These are phyloP conservation scores for Ogataea populi-albae DNA, from an alignment of 805 yeast genomes.

Conservation along the genomic window DNA sequence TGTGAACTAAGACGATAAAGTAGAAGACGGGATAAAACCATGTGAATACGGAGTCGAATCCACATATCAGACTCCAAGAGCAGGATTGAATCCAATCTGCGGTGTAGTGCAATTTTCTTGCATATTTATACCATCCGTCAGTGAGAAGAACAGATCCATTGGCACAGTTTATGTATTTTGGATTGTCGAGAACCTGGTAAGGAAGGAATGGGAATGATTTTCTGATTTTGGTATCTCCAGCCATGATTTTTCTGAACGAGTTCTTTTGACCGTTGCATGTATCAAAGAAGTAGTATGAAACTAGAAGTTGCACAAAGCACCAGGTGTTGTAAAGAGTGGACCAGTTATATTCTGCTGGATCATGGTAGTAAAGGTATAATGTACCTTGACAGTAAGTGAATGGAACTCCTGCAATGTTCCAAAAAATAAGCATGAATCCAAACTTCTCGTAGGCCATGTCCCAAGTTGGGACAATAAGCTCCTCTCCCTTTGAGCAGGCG, in stretches of 20 bases:
- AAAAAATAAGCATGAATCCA: conserved; percentile 97
- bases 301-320: conserved; percentile 54
- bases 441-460: conserved; percentile 99
- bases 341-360: conserved; percentile 81
- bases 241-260: conserved; percentile 76
- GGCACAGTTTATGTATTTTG: conserved; percentile 78
- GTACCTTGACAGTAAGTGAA: conserved; percentile 96
- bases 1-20: conserved; percentile 80
- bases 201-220: conserved; percentile 94
- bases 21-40: conserved; percentile 96
- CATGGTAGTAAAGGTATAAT: conserved; percentile 74
- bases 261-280: conserved; percentile 95
- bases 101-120: conserved; percentile 92
- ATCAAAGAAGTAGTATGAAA: conserved; percentile 90
- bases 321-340: conserved; percentile 55
- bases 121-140: conserved; percentile 93
- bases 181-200: conserved; percentile 75
- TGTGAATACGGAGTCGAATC: conserved; percentile 83
- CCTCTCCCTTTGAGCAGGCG: conserved; percentile 98
- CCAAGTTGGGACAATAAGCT: conserved; percentile 96
- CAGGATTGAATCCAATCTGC: conserved; percentile 88
- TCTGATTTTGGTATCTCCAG: conserved; percentile 75
- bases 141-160: conserved; percentile 82
- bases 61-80: conserved; percentile 91
- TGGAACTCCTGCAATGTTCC: conserved; percentile 99